Conservation (phyloP, 495 filamentous ascomycete species). For the Annulohypoxylon maeteangense region DNA sequence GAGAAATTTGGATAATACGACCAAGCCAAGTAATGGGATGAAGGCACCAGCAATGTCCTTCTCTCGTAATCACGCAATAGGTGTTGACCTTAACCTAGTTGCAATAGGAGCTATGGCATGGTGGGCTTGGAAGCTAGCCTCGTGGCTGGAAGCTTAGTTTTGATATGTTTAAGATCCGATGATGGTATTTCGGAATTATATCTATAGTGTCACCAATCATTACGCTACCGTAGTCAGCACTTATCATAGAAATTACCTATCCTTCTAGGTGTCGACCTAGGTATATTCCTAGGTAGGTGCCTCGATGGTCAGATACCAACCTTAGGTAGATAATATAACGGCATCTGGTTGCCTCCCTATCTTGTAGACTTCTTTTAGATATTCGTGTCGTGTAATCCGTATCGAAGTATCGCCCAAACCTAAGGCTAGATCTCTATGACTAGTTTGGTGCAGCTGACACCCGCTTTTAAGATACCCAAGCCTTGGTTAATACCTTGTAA, state of each 20-base stretch:
- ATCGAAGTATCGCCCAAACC: neutral
- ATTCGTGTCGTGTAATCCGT: neutral
- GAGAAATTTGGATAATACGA: neutral
- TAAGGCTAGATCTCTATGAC: constrained; percentile 20
- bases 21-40: constrained; percentile 49
- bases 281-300: too few species aligned
- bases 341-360: too few species aligned
- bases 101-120: constrained; percentile 60
- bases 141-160: constrained; percentile 35
- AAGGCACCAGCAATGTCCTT: constrained; percentile 57
- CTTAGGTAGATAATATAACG: too few species aligned
- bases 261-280: too few species aligned
- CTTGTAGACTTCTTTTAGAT: too few species aligned
- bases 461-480: constrained; percentile 53
- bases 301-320: too few species aligned
- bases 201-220: too few species aligned
- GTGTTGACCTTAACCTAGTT: constrained; percentile 66
- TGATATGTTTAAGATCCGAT: neutral
- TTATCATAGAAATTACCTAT: too few species aligned
- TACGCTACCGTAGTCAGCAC: too few species aligned
- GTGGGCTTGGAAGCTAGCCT: constrained; percentile 62
- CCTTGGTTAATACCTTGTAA: constrained; percentile 56
- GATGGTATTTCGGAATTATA: too few species aligned
- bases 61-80: constrained; percentile 63
- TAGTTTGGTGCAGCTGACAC: constrained; percentile 57